Base-by-base conservation (phyloP, 2,329 filamentous ascomycete species). In the Ascochyta clinopodiicola region DNA sequence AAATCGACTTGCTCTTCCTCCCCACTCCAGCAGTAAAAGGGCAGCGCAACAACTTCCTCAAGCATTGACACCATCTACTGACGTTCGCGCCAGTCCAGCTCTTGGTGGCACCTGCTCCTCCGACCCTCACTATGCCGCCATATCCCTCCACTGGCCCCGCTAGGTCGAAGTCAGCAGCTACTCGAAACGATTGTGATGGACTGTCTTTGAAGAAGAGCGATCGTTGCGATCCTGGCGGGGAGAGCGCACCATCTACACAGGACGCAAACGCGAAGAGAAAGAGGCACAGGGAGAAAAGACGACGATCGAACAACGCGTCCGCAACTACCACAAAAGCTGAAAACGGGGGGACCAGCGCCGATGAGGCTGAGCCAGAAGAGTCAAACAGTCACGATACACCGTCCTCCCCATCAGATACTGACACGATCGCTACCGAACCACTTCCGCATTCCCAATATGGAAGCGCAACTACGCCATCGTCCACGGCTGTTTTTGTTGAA, bases 361-460 rank as follows among this genome's bases (percentile, higher is more conserved):
- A 21, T 4, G 50, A 43, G 25, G 50, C 22, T n/a, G 50, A 22
- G 15, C 2, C 5, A 1, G 51, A 32, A n/a, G 25, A 44, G 2
- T 2, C 27, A 12, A 43, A 37, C 10, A 19, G 22, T 35, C 3
- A 3, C 7, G 12, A 21, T 34, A 25, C 19, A 35, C 4, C 27
- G 8, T 35, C 51, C 3, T 27, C 39, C 6, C 21, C 29, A 21
- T 50, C 52, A 31, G 52, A 56, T 17, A 37, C 36, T 21, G 42
- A 56, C 7, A 56, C 52, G 10, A 15, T 38, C 21, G 46, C 47
- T 5, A 51, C 52, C 10, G 52, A 56, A 21, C 37, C 42, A n/a
- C 37, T 46, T 8, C 25, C 29, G 5, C 35, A 34, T 3, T 37
- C 17, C 7, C 42, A 34, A 3, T 31, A 36, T 9, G 35, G 36